A percentile compares a stretch with the other conserved stretches of the same genome.
phyloP scores from a whole-genome alignment of 2,329 filamentous ascomycete species.

The Aspergillus sp. region DNA sequence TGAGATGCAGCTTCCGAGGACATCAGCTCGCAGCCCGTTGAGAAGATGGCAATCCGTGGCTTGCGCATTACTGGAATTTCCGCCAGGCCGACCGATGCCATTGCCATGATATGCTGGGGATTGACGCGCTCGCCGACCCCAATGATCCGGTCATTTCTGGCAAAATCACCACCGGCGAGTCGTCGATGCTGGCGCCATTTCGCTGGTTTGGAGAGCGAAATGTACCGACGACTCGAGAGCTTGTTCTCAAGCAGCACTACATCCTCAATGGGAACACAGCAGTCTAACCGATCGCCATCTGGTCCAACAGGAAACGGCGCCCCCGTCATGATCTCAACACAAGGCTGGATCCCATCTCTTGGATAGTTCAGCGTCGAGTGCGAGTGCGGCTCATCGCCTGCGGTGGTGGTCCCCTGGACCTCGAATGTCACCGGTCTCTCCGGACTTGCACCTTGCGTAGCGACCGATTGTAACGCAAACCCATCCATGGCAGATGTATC shows the following conservation, averaged over 20 bases:
- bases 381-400: conserved; percentile 22
- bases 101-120: conserved; percentile 29
- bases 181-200: conserved; percentile 23
- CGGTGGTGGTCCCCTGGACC: conserved; percentile 24
- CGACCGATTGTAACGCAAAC: conserved; percentile 30
- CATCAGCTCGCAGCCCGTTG: conserved; percentile 26
- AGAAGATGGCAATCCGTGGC: conserved; percentile 24
- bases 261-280: conserved; percentile 29
- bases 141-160: conserved; percentile 22
- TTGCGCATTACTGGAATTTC: conserved; percentile 22
- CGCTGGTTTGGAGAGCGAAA: conserved; percentile 25
- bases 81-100: conserved; percentile 27
- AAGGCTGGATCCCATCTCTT: conserved; percentile 19
- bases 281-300: conserved; percentile 17
- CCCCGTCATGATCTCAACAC: conserved; percentile 39
- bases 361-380: background rate
- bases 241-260: conserved; percentile 3
- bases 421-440: conserved; percentile 24
- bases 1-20: background rate
- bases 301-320: conserved; percentile 30
- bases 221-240: conserved; percentile 10
- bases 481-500: conserved; percentile 40
- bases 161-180: conserved; percentile 29
- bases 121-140: conserved; percentile 18
- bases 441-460: conserved; percentile 24